A percentile compares a stretch with the other conserved stretches of the same genome.
Evolutionary conservation across 352 stramenopile genomes (phyloP).

Genomic region (Globisporangium spinosum): DNA sequence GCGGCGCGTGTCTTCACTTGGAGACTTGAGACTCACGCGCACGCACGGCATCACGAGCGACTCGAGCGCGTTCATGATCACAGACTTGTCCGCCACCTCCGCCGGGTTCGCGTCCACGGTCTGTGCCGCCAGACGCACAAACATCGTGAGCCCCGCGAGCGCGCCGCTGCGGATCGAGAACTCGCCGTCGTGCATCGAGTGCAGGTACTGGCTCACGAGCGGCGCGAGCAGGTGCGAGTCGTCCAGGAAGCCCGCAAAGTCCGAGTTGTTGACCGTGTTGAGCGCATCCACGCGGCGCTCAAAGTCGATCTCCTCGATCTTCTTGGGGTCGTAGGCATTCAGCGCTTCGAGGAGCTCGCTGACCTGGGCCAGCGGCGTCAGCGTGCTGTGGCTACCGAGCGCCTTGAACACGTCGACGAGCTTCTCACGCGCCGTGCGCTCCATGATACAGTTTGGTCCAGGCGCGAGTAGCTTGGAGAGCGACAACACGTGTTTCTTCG

Average conservation of each 20-base stretch:
- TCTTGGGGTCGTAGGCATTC: conserved; percentile 79
- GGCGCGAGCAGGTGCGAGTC: conserved; percentile 71
- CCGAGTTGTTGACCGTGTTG: conserved; percentile 53
- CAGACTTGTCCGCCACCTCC: conserved; percentile 27
- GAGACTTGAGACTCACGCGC: conserved; percentile 74
- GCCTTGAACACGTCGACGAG: conserved; percentile 71
- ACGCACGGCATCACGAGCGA: conserved; percentile 88
- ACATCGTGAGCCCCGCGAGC: conserved; percentile 50
- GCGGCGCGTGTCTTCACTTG: conserved; percentile 69
- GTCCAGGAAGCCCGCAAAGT: conserved; percentile 59
- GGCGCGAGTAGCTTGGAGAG: conserved; percentile 77
- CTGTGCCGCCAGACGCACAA: conserved; percentile 43
- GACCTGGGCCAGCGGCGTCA: conserved; percentile 37
- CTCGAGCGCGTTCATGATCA: conserved; percentile 75
- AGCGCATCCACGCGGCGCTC: conserved; percentile 76
- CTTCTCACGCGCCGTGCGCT: conserved; percentile 52
- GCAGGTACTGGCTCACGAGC: conserved; percentile 70
- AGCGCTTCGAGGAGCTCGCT: conserved; percentile 45
- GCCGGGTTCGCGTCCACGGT: conserved; percentile 19
- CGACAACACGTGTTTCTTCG: conserved; percentile 68
- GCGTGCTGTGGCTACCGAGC: conserved; percentile 39
- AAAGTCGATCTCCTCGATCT: conserved; percentile 83
- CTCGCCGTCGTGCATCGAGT: conserved; percentile 80
- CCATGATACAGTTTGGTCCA: conserved; percentile 66
- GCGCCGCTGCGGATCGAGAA: conserved; percentile 81